phyloP scores from a whole-genome alignment of 257 asterid species.

The Solanum appendiculatum region DNA sequence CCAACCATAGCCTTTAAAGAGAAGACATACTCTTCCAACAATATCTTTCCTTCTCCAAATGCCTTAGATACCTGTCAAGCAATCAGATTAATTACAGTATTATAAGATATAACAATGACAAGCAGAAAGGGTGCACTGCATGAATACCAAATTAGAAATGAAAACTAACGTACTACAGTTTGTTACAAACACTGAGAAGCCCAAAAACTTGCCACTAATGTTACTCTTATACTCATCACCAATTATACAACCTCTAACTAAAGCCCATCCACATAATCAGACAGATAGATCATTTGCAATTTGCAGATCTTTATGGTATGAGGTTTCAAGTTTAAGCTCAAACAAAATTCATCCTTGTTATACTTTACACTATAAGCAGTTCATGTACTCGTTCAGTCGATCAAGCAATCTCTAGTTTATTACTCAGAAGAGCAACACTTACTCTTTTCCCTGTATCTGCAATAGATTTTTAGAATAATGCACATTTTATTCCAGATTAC shows the following conservation, averaged over 20 bases:
- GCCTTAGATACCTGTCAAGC: slow-evolving; percentile 36
- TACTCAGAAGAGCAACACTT: background rate
- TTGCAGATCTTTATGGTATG: background rate
- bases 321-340: background rate
- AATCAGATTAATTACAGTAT: background rate
- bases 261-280: background rate
- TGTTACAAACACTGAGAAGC: background rate
- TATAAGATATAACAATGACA: background rate
- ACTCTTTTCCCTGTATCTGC: background rate
- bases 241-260: background rate
- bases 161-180: background rate
- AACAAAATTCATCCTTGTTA: background rate
- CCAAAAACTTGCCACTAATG: background rate
- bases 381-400: background rate
- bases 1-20: slow-evolving; percentile 57
- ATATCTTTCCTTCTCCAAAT: slow-evolving; percentile 39
- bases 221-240: background rate
- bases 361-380: background rate
- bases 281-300: background rate
- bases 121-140: background rate
- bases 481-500: background rate
- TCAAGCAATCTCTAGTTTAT: background rate
- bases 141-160: background rate
- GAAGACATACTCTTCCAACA: slow-evolving; percentile 42
- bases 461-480: background rate